Evolutionary conservation across 257 asterid genomes (phyloP).

Genomic region (Ligustrum vulgare): DNA sequence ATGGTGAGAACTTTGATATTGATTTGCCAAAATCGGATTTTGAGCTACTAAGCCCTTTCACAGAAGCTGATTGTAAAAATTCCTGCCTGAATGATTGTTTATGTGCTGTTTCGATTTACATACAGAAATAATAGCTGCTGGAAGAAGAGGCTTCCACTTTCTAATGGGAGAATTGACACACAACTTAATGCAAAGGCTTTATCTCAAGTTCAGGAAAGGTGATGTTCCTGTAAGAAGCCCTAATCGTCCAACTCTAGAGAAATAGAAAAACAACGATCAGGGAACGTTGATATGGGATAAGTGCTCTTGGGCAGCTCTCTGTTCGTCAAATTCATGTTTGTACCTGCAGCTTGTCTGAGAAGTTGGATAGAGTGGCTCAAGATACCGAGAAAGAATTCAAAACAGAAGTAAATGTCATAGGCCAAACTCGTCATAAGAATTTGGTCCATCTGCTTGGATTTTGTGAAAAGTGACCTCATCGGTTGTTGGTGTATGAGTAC

Average conservation of each 20-base stretch:
- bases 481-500: too few relatives aligned
- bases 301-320: constrained; percentile 50
- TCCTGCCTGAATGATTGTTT: constrained; percentile 57
- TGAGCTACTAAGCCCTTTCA: constrained; percentile 24
- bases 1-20: neutral
- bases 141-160: constrained; percentile 69
- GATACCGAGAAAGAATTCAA: too few relatives aligned
- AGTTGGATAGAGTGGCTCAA: too few relatives aligned
- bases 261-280: neutral
- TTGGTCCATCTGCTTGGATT: too few relatives aligned
- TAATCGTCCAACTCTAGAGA: neutral
- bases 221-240: constrained; percentile 24
- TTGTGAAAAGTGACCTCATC: too few relatives aligned
- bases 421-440: too few relatives aligned
- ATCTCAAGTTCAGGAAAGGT: constrained; percentile 37
- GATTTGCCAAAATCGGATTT: constrained; percentile 52
- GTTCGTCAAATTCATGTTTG: constrained; percentile 37
- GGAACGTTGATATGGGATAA: constrained; percentile 39
- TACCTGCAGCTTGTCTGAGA: constrained; percentile 27
- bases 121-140: constrained; percentile 46
- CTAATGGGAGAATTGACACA: constrained; percentile 47
- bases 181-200: constrained; percentile 33
- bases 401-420: too few relatives aligned
- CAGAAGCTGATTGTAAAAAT: constrained; percentile 26
- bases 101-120: constrained; percentile 45